phyloP scores from a whole-genome alignment of 2,329 filamentous ascomycete genomes.

The Botryotinia narcissicola region DNA sequence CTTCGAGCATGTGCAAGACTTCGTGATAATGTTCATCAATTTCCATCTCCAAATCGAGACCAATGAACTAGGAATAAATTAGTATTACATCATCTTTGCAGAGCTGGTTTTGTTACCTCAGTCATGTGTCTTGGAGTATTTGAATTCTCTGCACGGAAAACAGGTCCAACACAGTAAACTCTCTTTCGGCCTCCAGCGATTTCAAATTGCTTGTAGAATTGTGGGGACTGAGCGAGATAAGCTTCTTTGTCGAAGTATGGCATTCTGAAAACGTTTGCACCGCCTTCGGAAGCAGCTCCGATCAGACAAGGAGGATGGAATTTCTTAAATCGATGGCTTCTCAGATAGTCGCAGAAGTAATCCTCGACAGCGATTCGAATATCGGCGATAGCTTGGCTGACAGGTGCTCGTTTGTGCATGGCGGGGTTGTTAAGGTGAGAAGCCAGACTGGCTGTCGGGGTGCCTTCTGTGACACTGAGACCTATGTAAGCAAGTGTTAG shows the following conservation, averaged over 20 bases:
- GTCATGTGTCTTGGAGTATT: conserved; percentile 85
- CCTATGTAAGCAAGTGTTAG: conserved; percentile 32
- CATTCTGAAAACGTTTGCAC: conserved; percentile 85
- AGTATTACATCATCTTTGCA: neutral
- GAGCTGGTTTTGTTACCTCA: conserved; percentile 48
- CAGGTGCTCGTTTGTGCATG: conserved; percentile 86
- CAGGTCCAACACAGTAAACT: conserved; percentile 75
- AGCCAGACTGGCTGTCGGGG: conserved; percentile 60
- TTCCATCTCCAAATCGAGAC: conserved; percentile 88
- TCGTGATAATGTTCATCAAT: conserved; percentile 77
- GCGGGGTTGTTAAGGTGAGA: conserved; percentile 81
- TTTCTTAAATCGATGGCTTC: conserved; percentile 70
- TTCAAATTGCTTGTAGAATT: conserved; percentile 86
- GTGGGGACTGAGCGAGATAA: conserved; percentile 75
- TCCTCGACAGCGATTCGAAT: conserved; percentile 44
- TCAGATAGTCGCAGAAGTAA: conserved; percentile 77
- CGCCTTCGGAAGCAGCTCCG: conserved; percentile 87
- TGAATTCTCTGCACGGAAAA: conserved; percentile 83
- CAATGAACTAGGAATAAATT: conserved; percentile 59
- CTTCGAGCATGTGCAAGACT: conserved; percentile 69
- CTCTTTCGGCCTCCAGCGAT: conserved; percentile 76
- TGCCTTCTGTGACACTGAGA: conserved; percentile 47
- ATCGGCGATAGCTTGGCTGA: conserved; percentile 79
- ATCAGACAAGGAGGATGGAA: conserved; percentile 90
- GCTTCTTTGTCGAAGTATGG: conserved; percentile 86